Evolutionary conservation across 768 basidiomycete species (phyloP).

Genomic region (Mycena maculata): DNA sequence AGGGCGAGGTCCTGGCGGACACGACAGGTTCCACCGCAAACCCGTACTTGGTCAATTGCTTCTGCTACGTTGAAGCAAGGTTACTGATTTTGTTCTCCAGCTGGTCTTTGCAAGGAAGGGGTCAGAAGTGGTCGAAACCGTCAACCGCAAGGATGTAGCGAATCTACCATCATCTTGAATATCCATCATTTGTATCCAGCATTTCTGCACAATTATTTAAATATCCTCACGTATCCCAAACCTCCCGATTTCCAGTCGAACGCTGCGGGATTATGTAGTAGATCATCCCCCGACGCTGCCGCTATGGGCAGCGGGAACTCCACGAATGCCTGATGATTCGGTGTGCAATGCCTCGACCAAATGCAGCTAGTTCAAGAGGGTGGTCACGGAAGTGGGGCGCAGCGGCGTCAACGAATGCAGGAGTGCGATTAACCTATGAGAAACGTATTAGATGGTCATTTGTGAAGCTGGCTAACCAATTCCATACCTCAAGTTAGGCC

Average conservation of each 20-base stretch:
- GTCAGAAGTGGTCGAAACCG: conserved; percentile 82
- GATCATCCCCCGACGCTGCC: no score
- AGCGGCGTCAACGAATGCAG: not conserved
- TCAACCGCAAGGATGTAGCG: conserved; percentile 68
- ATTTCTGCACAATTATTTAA: conserved; percentile 21
- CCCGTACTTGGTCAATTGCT: conserved; percentile 78
- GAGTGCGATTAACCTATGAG: not conserved
- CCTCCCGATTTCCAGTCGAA: not conserved
- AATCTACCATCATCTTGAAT: conserved; percentile 39
- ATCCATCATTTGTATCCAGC: conserved; percentile 21
- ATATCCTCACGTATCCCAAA: not conserved
- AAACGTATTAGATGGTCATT: not conserved
- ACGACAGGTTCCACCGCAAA: conserved; percentile 93
- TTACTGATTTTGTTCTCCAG: conserved; percentile 49
- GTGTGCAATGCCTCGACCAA: no score
- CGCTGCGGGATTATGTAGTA: no score
- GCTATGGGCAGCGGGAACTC: no score
- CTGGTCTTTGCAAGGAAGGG: conserved; percentile 88
- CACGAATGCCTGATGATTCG: no score
- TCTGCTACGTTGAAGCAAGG: not conserved
- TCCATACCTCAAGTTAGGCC: not conserved
- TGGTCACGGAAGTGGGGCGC: no score
- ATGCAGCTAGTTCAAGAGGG: no score
- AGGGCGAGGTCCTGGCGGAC: conserved; percentile 88
- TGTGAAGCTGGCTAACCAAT: not conserved